Percentiles rank a stretch among this genome's conserved stretches.
phyloP scores from a whole-genome alignment of 495 filamentous ascomycete genomes.

The Penicillium soppii region DNA sequence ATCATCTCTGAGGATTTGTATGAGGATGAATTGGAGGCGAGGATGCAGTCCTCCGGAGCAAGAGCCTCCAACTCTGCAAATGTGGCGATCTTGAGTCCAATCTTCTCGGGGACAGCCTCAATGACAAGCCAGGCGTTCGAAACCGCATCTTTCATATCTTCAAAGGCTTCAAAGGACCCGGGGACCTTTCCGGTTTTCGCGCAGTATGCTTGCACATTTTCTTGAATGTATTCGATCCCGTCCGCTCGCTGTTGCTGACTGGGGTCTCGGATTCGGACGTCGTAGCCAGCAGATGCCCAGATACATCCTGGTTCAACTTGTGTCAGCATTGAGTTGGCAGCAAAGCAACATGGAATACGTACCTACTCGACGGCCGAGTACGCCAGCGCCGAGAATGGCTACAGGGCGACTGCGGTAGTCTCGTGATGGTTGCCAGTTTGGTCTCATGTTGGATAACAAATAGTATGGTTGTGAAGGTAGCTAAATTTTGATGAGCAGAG shows the following conservation, averaged over 20 bases:
- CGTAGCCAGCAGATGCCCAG: slow-evolving; percentile 43
- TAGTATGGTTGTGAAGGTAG: not conserved
- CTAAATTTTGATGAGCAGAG: not conserved
- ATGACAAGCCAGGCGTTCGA: slow-evolving; percentile 49
- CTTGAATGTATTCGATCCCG: slow-evolving; percentile 35
- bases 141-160: slow-evolving; percentile 38
- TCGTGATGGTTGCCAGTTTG: slow-evolving; percentile 29
- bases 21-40: slow-evolving; percentile 52
- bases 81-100: slow-evolving; percentile 48
- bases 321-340: not conserved
- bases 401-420: slow-evolving; percentile 40
- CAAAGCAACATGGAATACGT: not conserved
- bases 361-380: slow-evolving; percentile 47
- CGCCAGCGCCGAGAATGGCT: slow-evolving; percentile 38
- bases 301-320: slow-evolving; percentile 20
- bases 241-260: slow-evolving; percentile 31
- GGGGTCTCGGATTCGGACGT: slow-evolving; percentile 43
- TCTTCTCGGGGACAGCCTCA: slow-evolving; percentile 55
- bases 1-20: slow-evolving; percentile 49
- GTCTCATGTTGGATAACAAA: slow-evolving; percentile 2
- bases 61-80: slow-evolving; percentile 47
- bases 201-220: slow-evolving; percentile 34
- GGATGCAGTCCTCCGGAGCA: slow-evolving; percentile 44
- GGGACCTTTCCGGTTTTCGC: slow-evolving; percentile 27
- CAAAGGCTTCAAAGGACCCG: slow-evolving; percentile 27